Evolutionary conservation across 495 filamentous ascomycete species (phyloP).

Genomic region (Letharia lupina): DNA sequence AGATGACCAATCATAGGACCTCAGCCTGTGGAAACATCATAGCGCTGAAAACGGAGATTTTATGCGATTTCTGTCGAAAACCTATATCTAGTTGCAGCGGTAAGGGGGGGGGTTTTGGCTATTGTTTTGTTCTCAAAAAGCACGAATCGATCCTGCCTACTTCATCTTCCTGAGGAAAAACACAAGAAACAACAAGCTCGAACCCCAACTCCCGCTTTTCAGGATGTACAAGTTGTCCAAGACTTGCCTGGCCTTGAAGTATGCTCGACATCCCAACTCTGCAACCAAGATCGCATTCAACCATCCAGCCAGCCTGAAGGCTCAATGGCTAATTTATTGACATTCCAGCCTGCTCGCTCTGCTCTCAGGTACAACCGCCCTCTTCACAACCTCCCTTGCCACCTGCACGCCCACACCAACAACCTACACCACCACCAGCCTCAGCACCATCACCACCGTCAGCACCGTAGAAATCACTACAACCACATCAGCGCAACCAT

Average conservation of each 20-base stretch:
- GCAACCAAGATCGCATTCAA: not conserved
- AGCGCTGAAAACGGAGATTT: not conserved
- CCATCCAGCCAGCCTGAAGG: not conserved
- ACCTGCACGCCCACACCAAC: constrained; percentile 3
- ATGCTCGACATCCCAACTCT: not conserved
- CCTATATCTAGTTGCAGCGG: not conserved
- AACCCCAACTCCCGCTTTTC: too few species aligned
- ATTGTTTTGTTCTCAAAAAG: not conserved
- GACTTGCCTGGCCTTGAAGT: not conserved
- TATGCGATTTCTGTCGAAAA: not conserved
- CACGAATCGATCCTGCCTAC: not conserved
- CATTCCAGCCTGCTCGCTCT: not conserved
- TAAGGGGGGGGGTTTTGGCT: not conserved
- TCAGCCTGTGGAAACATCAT: not conserved
- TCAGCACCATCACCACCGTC: not conserved
- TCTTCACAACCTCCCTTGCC: not conserved
- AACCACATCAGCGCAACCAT: not conserved
- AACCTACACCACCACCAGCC: not conserved
- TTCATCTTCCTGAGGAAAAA: not conserved
- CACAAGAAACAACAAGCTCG: not conserved
- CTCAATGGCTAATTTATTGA: not conserved
- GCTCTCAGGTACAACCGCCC: not conserved
- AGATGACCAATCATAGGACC: not conserved
- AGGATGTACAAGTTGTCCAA: not conserved
- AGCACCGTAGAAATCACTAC: not conserved